These are phyloP conservation scores for Zymoseptoria crescenta DNA, from an alignment of 2,329 filamentous ascomycete species.

Conservation along the genomic window DNA sequence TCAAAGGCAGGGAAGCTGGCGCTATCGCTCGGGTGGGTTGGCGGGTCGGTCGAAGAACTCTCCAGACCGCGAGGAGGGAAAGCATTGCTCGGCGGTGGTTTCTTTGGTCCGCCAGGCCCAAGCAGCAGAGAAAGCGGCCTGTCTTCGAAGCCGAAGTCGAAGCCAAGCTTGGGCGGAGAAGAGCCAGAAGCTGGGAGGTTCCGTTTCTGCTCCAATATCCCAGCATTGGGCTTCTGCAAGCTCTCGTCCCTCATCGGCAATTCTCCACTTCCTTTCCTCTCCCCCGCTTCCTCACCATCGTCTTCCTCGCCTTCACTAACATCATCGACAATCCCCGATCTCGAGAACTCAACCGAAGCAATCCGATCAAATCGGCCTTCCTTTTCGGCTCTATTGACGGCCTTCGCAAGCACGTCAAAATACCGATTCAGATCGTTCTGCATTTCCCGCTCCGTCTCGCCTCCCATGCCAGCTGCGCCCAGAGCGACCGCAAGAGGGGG, in stretches of 20 bases:
- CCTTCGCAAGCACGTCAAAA: conserved; percentile 75
- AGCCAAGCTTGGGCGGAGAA: conserved; percentile 23
- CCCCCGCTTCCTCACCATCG: neutral
- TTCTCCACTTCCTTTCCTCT: neutral
- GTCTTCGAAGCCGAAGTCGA: conserved; percentile 35
- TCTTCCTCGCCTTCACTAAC: neutral
- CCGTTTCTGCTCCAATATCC: conserved; percentile 8
- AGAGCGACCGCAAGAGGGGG: neutral
- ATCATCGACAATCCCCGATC: neutral
- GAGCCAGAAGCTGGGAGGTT: conserved; percentile 8
- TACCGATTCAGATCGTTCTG: conserved; percentile 61
- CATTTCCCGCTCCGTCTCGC: conserved; percentile 29
- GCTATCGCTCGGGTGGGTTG: neutral
- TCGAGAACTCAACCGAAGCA: neutral
- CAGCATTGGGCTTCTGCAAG: neutral
- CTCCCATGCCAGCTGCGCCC: neutral
- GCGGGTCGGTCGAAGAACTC: neutral
- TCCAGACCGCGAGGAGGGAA: neutral
- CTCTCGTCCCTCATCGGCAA: neutral
- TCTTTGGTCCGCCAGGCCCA: neutral
- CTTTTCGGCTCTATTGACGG: conserved; percentile 66
- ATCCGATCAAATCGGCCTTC: conserved; percentile 57
- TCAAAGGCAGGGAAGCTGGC: conserved; percentile 11
- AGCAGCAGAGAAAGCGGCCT: neutral
- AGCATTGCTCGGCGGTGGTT: neutral